Base-by-base conservation (phyloP, 2,329 filamentous ascomycete genomes). In the Rhinocladiella mackenziei region DNA sequence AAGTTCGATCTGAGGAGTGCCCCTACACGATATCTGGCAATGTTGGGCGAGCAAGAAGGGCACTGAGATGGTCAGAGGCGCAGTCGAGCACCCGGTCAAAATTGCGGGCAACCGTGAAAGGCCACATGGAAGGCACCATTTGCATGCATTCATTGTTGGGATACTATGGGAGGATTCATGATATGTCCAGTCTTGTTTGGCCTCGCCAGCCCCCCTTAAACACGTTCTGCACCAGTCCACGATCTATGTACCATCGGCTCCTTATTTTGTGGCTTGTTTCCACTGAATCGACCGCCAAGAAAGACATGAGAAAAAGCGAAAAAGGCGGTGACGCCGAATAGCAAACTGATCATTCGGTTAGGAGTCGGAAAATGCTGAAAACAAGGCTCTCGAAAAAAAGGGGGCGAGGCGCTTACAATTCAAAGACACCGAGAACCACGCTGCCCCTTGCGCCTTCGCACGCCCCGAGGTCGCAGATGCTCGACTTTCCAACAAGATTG, bases 401-500 rank as follows among this genome's bases (percentile, higher is more conserved):
- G n/a, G 13, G 22, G n/a, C n/a, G n/a, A n/a, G n/a, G n/a, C n/a
- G n/a, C 64, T 57, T 57, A 70, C 68, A 74, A 68, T 59, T 74
- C 59, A 61, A 74, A 70, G 31, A 69, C 65, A 0, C 62, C 69
- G 58, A 75, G 72, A 3, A 70, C 69, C 13, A 66, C 65, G 4
- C 68, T 69, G 11, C 71, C 72, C 65, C 84, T 78, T 6, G 76
- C 67, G 8, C 76, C 69, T 32, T 72, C 70, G 63, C 85, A 89
- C 11, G 70, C 71, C 13, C 64, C 68, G 30, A 71, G 69, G 30
- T 68, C 71, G 59, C 79, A 81, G 44, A 75, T 68, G 6, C 61
- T 65, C 0, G 77, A 68, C 11, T 76, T 72, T 40, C 77, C 76
- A 45, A 88, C 66, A 43, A 73, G 72, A 14, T 80, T 82, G 0